Base-by-base conservation (phyloP, 73 alveolate genomes). In the Blepharisma japonicum region DNA sequence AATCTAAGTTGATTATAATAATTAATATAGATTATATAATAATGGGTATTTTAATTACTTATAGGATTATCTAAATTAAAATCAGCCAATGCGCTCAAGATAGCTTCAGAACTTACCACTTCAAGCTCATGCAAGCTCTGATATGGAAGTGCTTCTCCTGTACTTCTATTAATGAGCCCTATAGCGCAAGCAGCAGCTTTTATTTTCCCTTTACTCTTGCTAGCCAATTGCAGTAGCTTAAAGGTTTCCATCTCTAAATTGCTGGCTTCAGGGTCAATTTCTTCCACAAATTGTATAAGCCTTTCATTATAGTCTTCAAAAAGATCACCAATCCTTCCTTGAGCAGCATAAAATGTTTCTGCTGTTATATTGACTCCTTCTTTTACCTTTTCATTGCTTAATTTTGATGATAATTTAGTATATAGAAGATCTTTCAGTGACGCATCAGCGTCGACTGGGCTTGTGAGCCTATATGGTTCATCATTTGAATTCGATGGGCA, bases 321-420 rank as follows among this genome's bases (percentile, higher is more conserved):
- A 42, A 48, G 80, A 7, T 84, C 81, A 27, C 55, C 89, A 0
- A 2, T 5, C 56, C 89, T 76, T 45, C 89, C 89, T 49, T 82
- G 81, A 55, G 89, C 80, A 0, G 81, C 78, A 42, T 82, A 82
- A 54, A 82, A 82, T 6, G 89, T 74, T 46, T 82, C 89, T 32
- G 80, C 68, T 1, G 85, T 32, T 48, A 81, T 61, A 14, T 77
- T 56, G 38, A 82, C 45, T 18, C 81, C 89, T 25, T 56, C 81
- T 7, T 53, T 74, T 18, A 82, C 89, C 3, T 82, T 68, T 6
- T 39, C 68, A 38, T 56, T 20, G 20, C 89, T 84, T 18, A 82
- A 47, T 14, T 38, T 50, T 0, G 38, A 56, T 77, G 25, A 53
- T 18, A 77, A 54, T 61, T 39, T 11, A 3, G 47, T 1, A 8